A percentile compares a stretch with the other conserved stretches of the same genome.
Conservation (phyloP, 2,329 filamentous ascomycete genomes). For the Calonectria naviculata region DNA sequence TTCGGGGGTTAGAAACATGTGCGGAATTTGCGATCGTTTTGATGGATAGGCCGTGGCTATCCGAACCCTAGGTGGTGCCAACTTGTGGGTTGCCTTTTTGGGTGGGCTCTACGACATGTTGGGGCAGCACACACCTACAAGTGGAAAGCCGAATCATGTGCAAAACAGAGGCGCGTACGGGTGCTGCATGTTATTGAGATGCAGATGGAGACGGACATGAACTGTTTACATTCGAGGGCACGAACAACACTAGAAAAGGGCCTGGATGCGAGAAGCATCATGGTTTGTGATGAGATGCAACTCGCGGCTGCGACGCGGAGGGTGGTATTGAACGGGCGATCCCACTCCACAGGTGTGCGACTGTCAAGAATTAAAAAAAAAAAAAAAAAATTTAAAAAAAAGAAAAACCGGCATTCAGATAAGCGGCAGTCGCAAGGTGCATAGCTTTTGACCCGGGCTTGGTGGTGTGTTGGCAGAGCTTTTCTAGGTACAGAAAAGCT, state of each 20-base stretch:
- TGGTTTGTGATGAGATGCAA: neutral
- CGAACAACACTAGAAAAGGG: neutral
- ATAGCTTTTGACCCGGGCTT: neutral
- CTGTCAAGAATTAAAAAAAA: neutral
- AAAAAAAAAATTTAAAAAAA: too few relatives aligned
- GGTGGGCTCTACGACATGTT: neutral
- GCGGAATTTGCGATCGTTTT: neutral
- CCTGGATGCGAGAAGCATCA: neutral
- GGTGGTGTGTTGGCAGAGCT: neutral
- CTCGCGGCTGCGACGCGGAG: neutral
- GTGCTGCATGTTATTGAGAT: neutral
- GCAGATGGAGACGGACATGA: neutral
- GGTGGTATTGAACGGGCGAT: neutral
- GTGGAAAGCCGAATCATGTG: neutral
- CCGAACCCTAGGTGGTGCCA: neutral
- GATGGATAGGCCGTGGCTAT: neutral
- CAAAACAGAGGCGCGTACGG: neutral
- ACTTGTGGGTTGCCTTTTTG: conserved; percentile 6
- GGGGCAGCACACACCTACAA: neutral
- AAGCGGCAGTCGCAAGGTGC: neutral
- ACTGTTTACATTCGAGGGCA: neutral
- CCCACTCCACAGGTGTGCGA: neutral
- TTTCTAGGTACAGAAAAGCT: conserved; percentile 6
- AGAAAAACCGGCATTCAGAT: neutral
- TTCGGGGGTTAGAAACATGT: conserved; percentile 11